Evolutionary conservation across 2,329 filamentous ascomycete species (phyloP), one percentile per base, ranked within the genome.

Genomic region (Fusarium sp.): DNA sequence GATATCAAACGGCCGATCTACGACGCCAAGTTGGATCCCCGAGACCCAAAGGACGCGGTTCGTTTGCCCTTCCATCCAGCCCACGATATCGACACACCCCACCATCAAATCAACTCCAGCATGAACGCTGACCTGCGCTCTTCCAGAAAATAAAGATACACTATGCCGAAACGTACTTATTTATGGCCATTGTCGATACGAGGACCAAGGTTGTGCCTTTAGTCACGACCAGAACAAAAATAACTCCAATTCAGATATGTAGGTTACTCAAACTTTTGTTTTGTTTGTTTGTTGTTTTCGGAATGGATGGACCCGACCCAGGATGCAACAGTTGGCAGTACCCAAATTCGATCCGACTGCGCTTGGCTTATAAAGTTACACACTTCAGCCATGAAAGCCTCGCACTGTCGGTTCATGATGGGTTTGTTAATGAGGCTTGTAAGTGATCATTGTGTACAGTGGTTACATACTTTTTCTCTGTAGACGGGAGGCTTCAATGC

Each of bases 161-260:
- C 88, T 95, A 64, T 98, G 95, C 84, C 92, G 95, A 79, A 97
- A 98, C 83, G 92, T 98, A 70, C 89, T 95, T 70, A 97, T 98
- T 78, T 97, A 97, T 82, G 95, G 95, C 62, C 93, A 95, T 83
- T 98, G 95, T 82, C 92, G 94, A 73, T 97, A 95, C 83, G 93
- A 97, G 85, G 94, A 97, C 80, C 92, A 93, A 84, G 94, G 93
- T 84, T 97, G 95, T 83, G 91, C 92, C 74, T 97, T 97, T 84
- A 96, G 95, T 79, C 95, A 97, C 83, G 93, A 96, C 75, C 89
- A 91, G 66, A 87, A 90, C 75, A 94, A 91, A 82, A 84, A 80
- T 28, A 77, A 75, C 64, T 77, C 74, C 45, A 78, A 78, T 67
- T 85, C 86, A 78, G 89, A 90, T 63, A 83, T 82, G 86, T 88